These are phyloP conservation scores for Cercospora beticola DNA, from an alignment of 2,329 filamentous ascomycete species.

Conservation along the genomic window DNA sequence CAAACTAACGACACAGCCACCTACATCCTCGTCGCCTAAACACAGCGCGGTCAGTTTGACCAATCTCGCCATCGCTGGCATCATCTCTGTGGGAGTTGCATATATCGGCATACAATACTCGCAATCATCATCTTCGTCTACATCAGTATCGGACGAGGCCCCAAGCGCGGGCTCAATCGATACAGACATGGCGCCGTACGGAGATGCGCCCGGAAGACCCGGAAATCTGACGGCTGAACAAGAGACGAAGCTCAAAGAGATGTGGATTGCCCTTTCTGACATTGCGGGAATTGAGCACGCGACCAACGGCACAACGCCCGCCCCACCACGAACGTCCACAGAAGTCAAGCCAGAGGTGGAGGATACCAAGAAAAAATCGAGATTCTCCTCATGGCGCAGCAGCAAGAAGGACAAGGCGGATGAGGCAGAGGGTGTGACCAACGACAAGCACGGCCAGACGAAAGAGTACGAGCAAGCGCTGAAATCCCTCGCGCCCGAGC, in stretches of 20 bases:
- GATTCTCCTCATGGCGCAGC: constrained; percentile 68
- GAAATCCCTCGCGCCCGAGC: constrained; percentile 71
- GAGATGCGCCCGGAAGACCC: constrained; percentile 64
- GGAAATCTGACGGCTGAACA: constrained; percentile 88
- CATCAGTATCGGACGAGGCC: not conserved
- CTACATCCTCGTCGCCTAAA: constrained; percentile 6
- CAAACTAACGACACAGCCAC: constrained; percentile 6
- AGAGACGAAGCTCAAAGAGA: constrained; percentile 80
- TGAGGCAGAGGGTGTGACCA: constrained; percentile 50
- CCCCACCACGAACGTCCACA: constrained; percentile 16
- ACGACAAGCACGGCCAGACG: constrained; percentile 91
- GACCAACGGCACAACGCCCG: constrained; percentile 29
- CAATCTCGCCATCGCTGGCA: constrained; percentile 27
- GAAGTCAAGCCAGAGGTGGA: constrained; percentile 33
- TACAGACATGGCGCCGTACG: constrained; percentile 35
- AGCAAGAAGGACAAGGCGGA: constrained; percentile 62
- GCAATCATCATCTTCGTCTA: not conserved
- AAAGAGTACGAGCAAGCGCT: constrained; percentile 84
- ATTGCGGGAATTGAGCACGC: constrained; percentile 63
- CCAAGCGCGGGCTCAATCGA: constrained; percentile 25
- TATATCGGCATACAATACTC: constrained; percentile 27
- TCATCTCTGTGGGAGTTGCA: constrained; percentile 27
- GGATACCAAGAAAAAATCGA: constrained; percentile 66
- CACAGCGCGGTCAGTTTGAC: constrained; percentile 26
- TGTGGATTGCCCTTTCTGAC: constrained; percentile 76